These are phyloP conservation scores for Hemileccinum rubropunctum DNA, from an alignment of 768 basidiomycete genomes.

Conservation along the genomic window DNA sequence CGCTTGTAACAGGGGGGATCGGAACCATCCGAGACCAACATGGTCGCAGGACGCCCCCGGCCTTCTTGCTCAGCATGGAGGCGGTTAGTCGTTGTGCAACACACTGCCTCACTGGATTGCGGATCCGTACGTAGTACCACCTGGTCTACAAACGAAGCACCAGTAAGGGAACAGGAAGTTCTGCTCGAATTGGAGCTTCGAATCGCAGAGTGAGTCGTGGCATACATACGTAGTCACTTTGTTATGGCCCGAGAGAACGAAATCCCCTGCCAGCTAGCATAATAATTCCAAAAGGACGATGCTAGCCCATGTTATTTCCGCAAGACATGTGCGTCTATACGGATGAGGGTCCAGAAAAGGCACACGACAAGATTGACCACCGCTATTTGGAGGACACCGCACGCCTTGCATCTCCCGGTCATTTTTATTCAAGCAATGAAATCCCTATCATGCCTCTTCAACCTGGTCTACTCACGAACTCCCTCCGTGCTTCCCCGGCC, in stretches of 20 bases:
- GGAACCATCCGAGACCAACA: slow-evolving; percentile 3
- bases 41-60: slow-evolving; percentile 1
- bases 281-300: too few relatives aligned
- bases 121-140: slow-evolving; percentile 3
- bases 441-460: not conserved
- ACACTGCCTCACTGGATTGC: not conserved
- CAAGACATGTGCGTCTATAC: slow-evolving; percentile 20
- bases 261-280: too few relatives aligned
- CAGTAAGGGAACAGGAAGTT: slow-evolving; percentile 5
- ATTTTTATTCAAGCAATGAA: too few relatives aligned
- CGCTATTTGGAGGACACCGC: slow-evolving; percentile 24
- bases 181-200: not conserved
- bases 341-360: slow-evolving; percentile 39
- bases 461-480: too few relatives aligned
- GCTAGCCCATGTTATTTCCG: too few relatives aligned
- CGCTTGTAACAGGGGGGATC: not conserved
- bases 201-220: too few relatives aligned
- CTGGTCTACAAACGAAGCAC: not conserved
- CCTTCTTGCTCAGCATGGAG: not conserved
- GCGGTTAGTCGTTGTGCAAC: not conserved
- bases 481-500: not conserved
- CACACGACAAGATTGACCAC: slow-evolving; percentile 37
- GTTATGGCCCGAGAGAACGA: too few relatives aligned
- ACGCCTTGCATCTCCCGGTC: too few relatives aligned
- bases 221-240: too few relatives aligned